These are phyloP conservation scores for Xerocomellus dryophilus DNA, from an alignment of 768 basidiomycete genomes.

Conservation along the genomic window DNA sequence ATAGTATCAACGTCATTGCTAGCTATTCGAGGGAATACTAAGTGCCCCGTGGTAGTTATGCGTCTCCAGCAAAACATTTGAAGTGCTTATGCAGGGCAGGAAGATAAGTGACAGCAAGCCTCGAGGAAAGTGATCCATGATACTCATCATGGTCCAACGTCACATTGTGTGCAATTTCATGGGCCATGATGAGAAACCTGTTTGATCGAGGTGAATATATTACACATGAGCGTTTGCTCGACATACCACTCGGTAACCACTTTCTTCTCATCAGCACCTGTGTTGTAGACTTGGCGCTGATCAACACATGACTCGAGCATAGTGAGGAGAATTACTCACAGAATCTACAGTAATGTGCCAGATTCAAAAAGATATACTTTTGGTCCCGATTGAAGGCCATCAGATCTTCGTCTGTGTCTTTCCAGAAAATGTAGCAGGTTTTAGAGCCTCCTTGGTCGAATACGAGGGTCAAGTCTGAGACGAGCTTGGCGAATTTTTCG, in stretches of 20 bases:
- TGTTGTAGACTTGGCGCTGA: not conserved
- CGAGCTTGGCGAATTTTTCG: slow-evolving; percentile 1
- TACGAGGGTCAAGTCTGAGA: not conserved
- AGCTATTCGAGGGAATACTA: not conserved
- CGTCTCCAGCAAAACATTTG: not conserved
- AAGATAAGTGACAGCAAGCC: slow-evolving; percentile 5
- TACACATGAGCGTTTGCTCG: not conserved
- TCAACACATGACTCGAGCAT: not conserved
- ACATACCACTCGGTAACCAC: slow-evolving; percentile 11
- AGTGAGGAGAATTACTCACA: not conserved
- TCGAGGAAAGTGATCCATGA: slow-evolving; percentile 22
- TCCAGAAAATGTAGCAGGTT: slow-evolving; percentile 16
- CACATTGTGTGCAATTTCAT: slow-evolving; percentile 27
- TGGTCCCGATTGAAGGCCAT: slow-evolving; percentile 21
- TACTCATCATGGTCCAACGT: slow-evolving; percentile 26
- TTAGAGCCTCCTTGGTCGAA: not conserved
- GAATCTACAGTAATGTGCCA: slow-evolving; percentile 10
- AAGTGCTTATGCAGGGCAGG: not conserved
- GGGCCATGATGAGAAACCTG: slow-evolving; percentile 30
- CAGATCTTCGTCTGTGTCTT: slow-evolving; percentile 14
- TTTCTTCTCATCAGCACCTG: not conserved
- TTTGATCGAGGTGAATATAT: not conserved
- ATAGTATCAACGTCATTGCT: not conserved
- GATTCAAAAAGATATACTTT: slow-evolving; percentile 11
- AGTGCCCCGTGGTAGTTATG: not conserved